phyloP scores from a whole-genome alignment of 371 early-diverging fungal species.

The Mortierella sp. region DNA sequence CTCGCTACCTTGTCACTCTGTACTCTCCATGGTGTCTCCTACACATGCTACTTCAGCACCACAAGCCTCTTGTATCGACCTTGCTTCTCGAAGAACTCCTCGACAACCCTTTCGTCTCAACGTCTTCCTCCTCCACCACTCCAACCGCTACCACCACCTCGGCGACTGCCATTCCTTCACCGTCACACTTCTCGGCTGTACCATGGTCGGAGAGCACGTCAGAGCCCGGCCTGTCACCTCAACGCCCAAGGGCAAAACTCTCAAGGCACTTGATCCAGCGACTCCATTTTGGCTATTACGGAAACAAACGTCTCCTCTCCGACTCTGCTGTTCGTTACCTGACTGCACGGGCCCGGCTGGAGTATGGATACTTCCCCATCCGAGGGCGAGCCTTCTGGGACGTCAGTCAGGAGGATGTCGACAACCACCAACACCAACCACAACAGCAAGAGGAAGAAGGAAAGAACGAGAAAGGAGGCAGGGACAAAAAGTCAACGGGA shows the following conservation, averaged over 20 bases:
- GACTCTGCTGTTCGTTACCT: slow-evolving; percentile 48
- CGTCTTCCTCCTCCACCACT: background rate
- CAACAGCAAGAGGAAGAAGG: background rate
- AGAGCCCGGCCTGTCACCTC: slow-evolving; percentile 17
- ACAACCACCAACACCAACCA: background rate
- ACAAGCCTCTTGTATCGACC: slow-evolving; percentile 23
- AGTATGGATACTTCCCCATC: slow-evolving; percentile 51
- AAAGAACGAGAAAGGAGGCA: slow-evolving; percentile 1
- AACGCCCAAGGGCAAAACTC: slow-evolving; percentile 27
- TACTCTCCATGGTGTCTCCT: slow-evolving; percentile 49
- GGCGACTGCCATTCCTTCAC: background rate
- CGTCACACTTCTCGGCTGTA: slow-evolving; percentile 2
- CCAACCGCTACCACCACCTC: slow-evolving; percentile 1
- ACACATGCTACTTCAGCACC: slow-evolving; percentile 50
- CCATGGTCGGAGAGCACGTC: background rate
- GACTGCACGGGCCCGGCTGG: slow-evolving; percentile 48
- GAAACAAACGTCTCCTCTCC: slow-evolving; percentile 26
- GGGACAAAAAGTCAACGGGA: slow-evolving; percentile 18
- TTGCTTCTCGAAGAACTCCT: slow-evolving; percentile 43
- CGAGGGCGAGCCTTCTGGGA: slow-evolving; percentile 56
- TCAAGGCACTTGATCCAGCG: slow-evolving; percentile 46
- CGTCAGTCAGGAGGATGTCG: slow-evolving; percentile 31
- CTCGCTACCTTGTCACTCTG: slow-evolving; percentile 17
- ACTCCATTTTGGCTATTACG: slow-evolving; percentile 54
- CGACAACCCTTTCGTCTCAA: background rate